These are phyloP conservation scores for Neurospora tetrasperma DNA, from an alignment of 495 filamentous ascomycete genomes.

Conservation along the genomic window DNA sequence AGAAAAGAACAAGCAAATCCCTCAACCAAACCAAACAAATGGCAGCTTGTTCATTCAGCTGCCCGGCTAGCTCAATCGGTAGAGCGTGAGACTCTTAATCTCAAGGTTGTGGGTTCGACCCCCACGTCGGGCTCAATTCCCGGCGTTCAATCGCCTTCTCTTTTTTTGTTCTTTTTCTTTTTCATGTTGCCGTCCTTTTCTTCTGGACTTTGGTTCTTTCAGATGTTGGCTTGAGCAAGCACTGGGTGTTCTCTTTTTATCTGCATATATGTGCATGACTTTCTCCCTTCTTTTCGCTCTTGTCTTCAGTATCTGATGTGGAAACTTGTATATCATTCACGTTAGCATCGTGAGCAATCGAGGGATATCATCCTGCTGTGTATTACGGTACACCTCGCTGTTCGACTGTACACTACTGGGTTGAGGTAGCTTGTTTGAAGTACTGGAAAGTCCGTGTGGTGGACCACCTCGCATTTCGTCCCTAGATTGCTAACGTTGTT, in stretches of 20 bases:
- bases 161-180: not conserved
- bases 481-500: too few relatives aligned
- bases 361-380: not conserved
- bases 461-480: too few relatives aligned
- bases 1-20: not conserved
- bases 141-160: not conserved
- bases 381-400: too few relatives aligned
- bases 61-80: slow-evolving; percentile 58
- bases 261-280: not conserved
- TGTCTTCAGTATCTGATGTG: too few relatives aligned
- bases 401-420: too few relatives aligned
- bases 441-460: too few relatives aligned
- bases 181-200: not conserved
- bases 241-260: not conserved
- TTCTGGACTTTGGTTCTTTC: not conserved
- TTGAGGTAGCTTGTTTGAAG: too few relatives aligned
- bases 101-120: not conserved
- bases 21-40: not conserved
- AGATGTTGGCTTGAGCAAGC: not conserved
- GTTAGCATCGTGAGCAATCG: not conserved
- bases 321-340: not conserved
- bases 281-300: too few relatives aligned
- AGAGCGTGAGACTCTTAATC: slow-evolving; percentile 60
- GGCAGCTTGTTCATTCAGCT: not conserved
- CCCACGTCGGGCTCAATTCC: too few relatives aligned